phyloP scores from a whole-genome alignment of 1,139 yeast species.

The Geotrichum reessii region DNA sequence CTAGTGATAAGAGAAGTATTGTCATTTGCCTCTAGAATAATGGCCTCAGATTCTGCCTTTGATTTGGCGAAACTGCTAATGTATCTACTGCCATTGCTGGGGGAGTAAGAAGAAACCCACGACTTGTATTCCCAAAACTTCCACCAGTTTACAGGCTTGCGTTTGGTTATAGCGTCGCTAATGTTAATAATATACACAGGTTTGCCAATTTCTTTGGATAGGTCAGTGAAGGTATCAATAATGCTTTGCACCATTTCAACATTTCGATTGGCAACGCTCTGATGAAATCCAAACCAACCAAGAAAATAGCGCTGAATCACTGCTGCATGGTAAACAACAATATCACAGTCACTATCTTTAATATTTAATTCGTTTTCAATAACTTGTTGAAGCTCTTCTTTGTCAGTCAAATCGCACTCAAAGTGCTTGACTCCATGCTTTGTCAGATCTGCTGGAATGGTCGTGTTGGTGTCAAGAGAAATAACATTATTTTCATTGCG shows the following conservation, averaged over 20 bases:
- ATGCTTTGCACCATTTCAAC: slow-evolving; percentile 19
- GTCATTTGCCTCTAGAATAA: slow-evolving; percentile 16
- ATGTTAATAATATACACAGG: slow-evolving; percentile 22
- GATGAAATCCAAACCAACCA: slow-evolving; percentile 16
- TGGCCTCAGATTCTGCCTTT: slow-evolving; percentile 19
- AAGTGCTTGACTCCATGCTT: slow-evolving; percentile 26
- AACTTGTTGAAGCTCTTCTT: slow-evolving; percentile 18
- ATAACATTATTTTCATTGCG: slow-evolving; percentile 27
- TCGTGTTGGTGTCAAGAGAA: slow-evolving; percentile 23
- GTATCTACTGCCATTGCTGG: slow-evolving; percentile 10
- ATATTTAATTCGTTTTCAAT: slow-evolving; percentile 4
- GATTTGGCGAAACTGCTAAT: slow-evolving; percentile 29
- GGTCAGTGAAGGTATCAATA: slow-evolving; percentile 11
- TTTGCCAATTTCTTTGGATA: not conserved
- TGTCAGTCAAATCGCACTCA: slow-evolving; percentile 22
- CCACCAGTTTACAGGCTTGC: slow-evolving; percentile 24
- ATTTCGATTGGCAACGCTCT: slow-evolving; percentile 12
- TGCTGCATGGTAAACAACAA: slow-evolving; percentile 24
- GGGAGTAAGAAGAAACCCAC: slow-evolving; percentile 14
- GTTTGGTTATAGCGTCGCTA: slow-evolving; percentile 26
- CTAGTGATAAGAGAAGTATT: slow-evolving; percentile 16
- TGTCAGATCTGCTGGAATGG: slow-evolving; percentile 28
- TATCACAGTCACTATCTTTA: not conserved
- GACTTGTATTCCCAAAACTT: slow-evolving; percentile 20
- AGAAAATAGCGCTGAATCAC: slow-evolving; percentile 20